Evolutionary conservation across 2,329 filamentous ascomycete genomes (phyloP).

Genomic region (Phyllosticta citriasiana): DNA sequence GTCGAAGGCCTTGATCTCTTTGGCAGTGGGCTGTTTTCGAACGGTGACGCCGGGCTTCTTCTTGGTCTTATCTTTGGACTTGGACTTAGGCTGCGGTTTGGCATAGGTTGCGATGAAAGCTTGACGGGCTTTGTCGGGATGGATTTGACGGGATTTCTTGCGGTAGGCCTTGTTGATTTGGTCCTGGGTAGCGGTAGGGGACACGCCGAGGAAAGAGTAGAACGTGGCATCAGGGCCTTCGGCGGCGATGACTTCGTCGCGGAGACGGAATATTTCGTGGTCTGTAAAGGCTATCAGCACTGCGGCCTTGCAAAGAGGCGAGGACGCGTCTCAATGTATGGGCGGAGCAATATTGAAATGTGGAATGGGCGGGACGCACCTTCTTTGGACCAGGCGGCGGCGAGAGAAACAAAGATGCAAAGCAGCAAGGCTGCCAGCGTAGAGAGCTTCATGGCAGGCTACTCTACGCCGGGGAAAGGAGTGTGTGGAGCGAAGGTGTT

Average conservation of each 20-base stretch:
- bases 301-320: background rate
- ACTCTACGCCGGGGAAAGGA: background rate
- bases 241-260: conserved; percentile 68
- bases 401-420: conserved; percentile 55
- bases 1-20: conserved; percentile 66
- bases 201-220: conserved; percentile 82
- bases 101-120: conserved; percentile 62
- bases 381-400: conserved; percentile 77
- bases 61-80: conserved; percentile 38
- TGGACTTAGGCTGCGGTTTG: conserved; percentile 26
- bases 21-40: conserved; percentile 59
- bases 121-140: conserved; percentile 93
- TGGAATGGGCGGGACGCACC: conserved; percentile 40
- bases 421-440: conserved; percentile 56
- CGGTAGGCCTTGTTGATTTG: conserved; percentile 92
- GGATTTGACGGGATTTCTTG: conserved; percentile 70
- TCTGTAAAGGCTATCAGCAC: conserved; percentile 45
- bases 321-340: background rate
- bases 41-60: conserved; percentile 50
- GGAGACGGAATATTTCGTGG: conserved; percentile 93
- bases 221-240: conserved; percentile 78
- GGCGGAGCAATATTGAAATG: background rate
- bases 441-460: conserved; percentile 57
- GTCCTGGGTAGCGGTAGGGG: conserved; percentile 63
- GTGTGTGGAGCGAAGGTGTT: background rate